Conservation (phyloP, 257 asterid species). For the Solanum chiquidenum region DNA sequence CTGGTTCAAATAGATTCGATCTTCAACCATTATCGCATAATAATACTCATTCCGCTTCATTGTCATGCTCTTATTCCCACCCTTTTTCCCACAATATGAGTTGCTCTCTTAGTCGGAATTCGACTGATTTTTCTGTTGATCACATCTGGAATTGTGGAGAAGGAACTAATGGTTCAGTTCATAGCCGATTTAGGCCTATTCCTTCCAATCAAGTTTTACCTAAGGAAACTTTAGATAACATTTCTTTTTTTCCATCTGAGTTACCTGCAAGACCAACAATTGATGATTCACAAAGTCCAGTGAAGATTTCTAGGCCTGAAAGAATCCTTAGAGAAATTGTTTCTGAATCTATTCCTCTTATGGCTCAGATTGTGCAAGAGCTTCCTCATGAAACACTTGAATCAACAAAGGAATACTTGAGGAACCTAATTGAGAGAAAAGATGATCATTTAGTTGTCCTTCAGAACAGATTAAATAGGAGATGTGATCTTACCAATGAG, state of each 20-base stretch:
- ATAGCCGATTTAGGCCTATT: constrained; percentile 85
- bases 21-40: constrained; percentile 39
- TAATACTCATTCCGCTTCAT: constrained; percentile 51
- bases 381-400: constrained; percentile 66
- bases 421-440: constrained; percentile 33
- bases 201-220: constrained; percentile 12
- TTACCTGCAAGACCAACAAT: constrained; percentile 69
- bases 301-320: constrained; percentile 47
- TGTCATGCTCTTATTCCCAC: constrained; percentile 65
- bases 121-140: constrained; percentile 46
- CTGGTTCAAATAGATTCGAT: constrained; percentile 1
- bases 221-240: constrained; percentile 24
- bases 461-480: constrained; percentile 61
- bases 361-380: constrained; percentile 74
- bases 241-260: constrained; percentile 82
- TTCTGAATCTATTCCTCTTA: constrained; percentile 55
- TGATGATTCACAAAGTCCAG: constrained; percentile 33
- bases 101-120: constrained; percentile 14
- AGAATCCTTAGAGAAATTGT: constrained; percentile 74
- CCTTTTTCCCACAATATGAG: constrained; percentile 12
- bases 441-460: constrained; percentile 40
- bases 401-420: constrained; percentile 40
- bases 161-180: constrained; percentile 97
- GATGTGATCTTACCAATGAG: constrained; percentile 67
- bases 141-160: constrained; percentile 91